Conservation (phyloP, 129 eudicot species). For the Oenanthe sinensis region DNA sequence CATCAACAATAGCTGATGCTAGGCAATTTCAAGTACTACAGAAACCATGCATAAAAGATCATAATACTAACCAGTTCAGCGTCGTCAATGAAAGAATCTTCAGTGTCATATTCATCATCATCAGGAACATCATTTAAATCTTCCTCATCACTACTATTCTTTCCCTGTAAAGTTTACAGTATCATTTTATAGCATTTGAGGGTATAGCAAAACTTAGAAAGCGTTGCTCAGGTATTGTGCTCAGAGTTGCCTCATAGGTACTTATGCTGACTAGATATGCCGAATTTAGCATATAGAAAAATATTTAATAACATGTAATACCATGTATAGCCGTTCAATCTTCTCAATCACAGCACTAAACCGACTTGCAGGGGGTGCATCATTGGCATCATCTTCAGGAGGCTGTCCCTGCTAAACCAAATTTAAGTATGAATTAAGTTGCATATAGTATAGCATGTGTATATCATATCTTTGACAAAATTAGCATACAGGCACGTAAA, state of each 20-base stretch:
- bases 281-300: background rate
- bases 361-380: slow-evolving; percentile 73
- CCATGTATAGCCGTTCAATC: slow-evolving; percentile 95
- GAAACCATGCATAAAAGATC: slow-evolving; percentile 1
- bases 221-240: background rate
- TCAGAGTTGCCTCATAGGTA: background rate
- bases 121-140: slow-evolving; percentile 88
- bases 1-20: background rate
- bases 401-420: slow-evolving; percentile 33
- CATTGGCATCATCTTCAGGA: slow-evolving; percentile 49
- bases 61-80: slow-evolving; percentile 67
- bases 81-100: slow-evolving; percentile 93
- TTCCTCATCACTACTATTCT: slow-evolving; percentile 80
- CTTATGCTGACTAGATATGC: background rate
- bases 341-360: slow-evolving; percentile 87
- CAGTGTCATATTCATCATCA: slow-evolving; percentile 97
- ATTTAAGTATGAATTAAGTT: background rate
- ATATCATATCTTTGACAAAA: background rate
- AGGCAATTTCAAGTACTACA: background rate
- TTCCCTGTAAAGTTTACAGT: slow-evolving; percentile 47
- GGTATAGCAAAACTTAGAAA: background rate
- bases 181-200: slow-evolving; percentile 4
- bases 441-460: background rate
- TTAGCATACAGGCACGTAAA: background rate
- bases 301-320: slow-evolving; percentile 20